A percentile compares a stretch with the other conserved stretches of the same genome.
These are phyloP conservation scores for Scenedesmus sp. DNA, from an alignment of 163 green algal species.

Conservation along the genomic window DNA sequence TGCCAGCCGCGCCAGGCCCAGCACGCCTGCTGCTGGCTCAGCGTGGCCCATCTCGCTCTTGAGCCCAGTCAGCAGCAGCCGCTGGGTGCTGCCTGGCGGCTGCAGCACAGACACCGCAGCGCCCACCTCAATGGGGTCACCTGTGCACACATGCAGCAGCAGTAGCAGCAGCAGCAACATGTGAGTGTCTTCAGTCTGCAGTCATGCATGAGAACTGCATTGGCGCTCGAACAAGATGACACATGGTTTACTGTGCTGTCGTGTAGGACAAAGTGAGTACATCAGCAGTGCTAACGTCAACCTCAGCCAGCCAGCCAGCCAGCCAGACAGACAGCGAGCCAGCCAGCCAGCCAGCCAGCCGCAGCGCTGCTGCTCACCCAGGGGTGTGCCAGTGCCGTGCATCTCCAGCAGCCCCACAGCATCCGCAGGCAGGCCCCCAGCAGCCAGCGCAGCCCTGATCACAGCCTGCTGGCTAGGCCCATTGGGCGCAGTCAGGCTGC, in stretches of 20 bases:
- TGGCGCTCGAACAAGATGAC: neutral
- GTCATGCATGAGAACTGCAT: neutral
- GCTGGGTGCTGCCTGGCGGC: neutral
- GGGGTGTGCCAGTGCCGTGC: constrained; percentile 76
- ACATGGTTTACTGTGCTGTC: neutral
- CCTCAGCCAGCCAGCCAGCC: neutral
- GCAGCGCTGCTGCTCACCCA: constrained; percentile 68
- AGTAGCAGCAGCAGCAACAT: neutral
- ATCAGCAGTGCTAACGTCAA: neutral
- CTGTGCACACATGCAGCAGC: neutral
- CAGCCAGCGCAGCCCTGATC: constrained; percentile 61
- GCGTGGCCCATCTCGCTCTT: constrained; percentile 81
- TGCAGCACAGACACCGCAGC: constrained; percentile 34
- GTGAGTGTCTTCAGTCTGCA: neutral
- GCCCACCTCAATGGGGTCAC: constrained; percentile 52
- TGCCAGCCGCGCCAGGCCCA: constrained; percentile 43
- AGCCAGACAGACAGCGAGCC: constrained; percentile 26
- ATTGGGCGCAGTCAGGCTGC: constrained; percentile 87
- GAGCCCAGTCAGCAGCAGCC: constrained; percentile 60
- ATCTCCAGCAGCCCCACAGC: constrained; percentile 62
- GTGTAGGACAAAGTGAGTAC: too few relatives aligned
- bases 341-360: constrained; percentile 42
- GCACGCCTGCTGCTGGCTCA: constrained; percentile 76
- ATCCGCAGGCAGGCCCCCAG: constrained; percentile 35
- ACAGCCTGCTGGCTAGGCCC: constrained; percentile 82